phyloP scores from a whole-genome alignment of 371 early-diverging fungal species.

The Haplosporangium sp. region DNA sequence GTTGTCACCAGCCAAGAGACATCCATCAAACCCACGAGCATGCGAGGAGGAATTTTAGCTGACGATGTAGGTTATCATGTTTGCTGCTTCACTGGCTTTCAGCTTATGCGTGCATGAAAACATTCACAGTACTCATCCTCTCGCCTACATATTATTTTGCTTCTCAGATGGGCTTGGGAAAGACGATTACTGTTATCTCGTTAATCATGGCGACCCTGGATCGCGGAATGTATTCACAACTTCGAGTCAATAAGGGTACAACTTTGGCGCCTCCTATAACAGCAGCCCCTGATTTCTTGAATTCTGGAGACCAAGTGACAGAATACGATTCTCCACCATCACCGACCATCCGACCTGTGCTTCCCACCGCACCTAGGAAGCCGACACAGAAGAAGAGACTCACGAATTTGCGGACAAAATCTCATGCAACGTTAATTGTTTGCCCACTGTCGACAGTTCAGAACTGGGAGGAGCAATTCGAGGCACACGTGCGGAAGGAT shows the following conservation, averaged over 20 bases:
- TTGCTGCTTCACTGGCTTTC: not conserved
- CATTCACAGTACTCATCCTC: not conserved
- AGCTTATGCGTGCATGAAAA: not conserved
- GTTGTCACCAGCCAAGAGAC: constrained; percentile 60
- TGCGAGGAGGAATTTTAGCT: constrained; percentile 50
- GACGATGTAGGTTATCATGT: constrained; percentile 36
- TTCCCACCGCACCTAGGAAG: constrained; percentile 35
- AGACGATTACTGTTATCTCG: constrained; percentile 71
- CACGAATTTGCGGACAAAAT: constrained; percentile 40
- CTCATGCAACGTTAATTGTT: constrained; percentile 68
- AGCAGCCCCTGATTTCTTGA: constrained; percentile 42
- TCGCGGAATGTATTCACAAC: constrained; percentile 32
- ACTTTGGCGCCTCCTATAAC: constrained; percentile 16
- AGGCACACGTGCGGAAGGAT: constrained; percentile 56
- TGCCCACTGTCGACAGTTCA: constrained; percentile 72
- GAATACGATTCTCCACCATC: constrained; percentile 52
- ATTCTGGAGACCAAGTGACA: constrained; percentile 47
- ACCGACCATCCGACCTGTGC: constrained; percentile 46
- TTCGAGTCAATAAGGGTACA: constrained; percentile 5
- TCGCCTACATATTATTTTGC: not conserved
- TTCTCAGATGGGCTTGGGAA: constrained; percentile 71
- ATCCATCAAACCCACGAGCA: constrained; percentile 52
- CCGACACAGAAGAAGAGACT: constrained; percentile 30
- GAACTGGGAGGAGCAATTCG: constrained; percentile 78
- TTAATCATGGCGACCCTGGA: constrained; percentile 58